phyloP scores from a whole-genome alignment of 345 rosid species.

The Moricandia arvensis region DNA sequence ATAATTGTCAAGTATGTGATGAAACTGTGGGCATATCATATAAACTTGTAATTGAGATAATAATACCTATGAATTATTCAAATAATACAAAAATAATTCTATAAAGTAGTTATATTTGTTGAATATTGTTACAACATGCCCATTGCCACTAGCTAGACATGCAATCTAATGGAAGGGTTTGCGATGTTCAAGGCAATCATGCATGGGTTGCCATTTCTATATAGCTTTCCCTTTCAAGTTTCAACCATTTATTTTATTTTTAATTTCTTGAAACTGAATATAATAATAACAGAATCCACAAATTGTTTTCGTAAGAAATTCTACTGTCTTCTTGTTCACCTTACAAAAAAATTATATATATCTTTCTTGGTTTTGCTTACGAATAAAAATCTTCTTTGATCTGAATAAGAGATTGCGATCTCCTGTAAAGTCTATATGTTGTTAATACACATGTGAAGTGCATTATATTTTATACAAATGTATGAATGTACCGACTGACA shows the following conservation, averaged over 20 bases:
- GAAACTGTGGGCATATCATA: slow-evolving; percentile 37
- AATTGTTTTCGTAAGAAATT: background rate
- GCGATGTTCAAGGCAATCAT: slow-evolving; percentile 39
- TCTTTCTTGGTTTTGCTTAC: slow-evolving; percentile 27
- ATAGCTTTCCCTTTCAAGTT: background rate
- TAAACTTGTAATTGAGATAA: slow-evolving; percentile 30
- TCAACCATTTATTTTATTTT: background rate
- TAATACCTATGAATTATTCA: slow-evolving; percentile 30
- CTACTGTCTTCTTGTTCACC: background rate
- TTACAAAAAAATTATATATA: background rate
- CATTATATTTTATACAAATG: background rate
- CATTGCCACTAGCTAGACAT: slow-evolving; percentile 35
- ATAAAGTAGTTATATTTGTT: background rate
- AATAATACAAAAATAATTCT: background rate
- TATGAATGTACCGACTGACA: slow-evolving; percentile 11
- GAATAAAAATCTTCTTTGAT: slow-evolving; percentile 32
- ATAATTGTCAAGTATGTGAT: slow-evolving; percentile 4
- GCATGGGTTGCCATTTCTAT: slow-evolving; percentile 37
- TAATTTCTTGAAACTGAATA: background rate
- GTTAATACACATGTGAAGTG: background rate
- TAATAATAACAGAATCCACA: background rate
- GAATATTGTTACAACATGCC: slow-evolving; percentile 22
- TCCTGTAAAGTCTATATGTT: background rate
- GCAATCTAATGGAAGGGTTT: slow-evolving; percentile 33
- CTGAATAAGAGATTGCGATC: slow-evolving; percentile 27